These are phyloP conservation scores for Lichtheimia ornata DNA, from an alignment of 371 early-diverging fungal genomes.

Conservation along the genomic window DNA sequence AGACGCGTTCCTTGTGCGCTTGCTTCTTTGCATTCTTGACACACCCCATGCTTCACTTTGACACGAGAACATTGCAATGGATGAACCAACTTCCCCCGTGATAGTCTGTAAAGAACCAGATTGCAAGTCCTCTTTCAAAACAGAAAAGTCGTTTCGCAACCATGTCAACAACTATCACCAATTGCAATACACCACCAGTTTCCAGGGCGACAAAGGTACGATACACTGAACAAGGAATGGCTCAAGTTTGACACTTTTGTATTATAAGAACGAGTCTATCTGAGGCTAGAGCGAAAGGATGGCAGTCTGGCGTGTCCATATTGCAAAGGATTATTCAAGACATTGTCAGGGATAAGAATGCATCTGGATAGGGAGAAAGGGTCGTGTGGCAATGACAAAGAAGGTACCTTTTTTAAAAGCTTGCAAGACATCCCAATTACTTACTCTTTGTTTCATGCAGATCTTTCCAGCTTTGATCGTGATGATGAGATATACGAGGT, in stretches of 20 bases:
- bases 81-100: not conserved
- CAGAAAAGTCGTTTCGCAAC: not conserved
- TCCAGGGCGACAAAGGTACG: constrained; percentile 1
- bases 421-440: not conserved
- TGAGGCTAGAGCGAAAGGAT: constrained; percentile 2
- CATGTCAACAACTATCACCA: constrained; percentile 9
- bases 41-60: too few relatives aligned
- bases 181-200: not conserved
- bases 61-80: not conserved
- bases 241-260: constrained; percentile 2
- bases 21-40: too few relatives aligned
- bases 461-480: not conserved
- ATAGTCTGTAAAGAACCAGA: not conserved
- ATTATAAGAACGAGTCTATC: not conserved
- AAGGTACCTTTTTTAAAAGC: not conserved
- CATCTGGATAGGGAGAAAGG: constrained; percentile 1
- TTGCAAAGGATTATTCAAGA: not conserved
- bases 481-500: not conserved
- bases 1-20: too few relatives aligned
- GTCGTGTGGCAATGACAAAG: not conserved
- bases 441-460: not conserved
- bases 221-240: constrained; percentile 1
- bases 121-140: not conserved
- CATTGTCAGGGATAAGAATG: constrained; percentile 8
- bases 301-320: constrained; percentile 6